Base-by-base conservation (phyloP, 176 grass and related monocot genomes). In the Triticum urartu region DNA sequence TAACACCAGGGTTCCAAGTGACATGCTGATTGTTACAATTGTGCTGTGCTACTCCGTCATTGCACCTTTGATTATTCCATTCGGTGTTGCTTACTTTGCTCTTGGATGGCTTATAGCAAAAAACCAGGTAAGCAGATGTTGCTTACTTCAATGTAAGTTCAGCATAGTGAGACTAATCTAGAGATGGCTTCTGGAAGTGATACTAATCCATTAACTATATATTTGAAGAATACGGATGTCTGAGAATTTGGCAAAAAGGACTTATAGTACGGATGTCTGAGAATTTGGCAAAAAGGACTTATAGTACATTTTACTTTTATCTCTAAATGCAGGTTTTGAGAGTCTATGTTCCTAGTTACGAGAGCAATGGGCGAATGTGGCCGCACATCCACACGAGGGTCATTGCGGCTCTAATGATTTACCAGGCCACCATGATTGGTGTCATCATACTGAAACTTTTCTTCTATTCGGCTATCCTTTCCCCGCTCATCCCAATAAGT, bases 311-410 rank as follows among this genome's bases (percentile, higher is more conserved):
- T 30, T 30, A 30, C 28, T 30, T 30, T 30, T 30, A 30, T 30
- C 28, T 30, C 28, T 30, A 8, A 20, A 72, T 63, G 42, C 80
- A 99, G 94, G 86, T 87, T 47, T 28, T 99, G 39, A 91, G 94
- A 90, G 92, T 97, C 66, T 96, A 93, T 32, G 82, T 94, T 50
- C 94, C 87, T 6, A 89, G 47, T 61, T 99, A 85, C 0, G 97
- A 99, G 90, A 94, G 97, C 89, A 89, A 94, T 0, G 97, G 97
- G 1, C 87, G 92, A 79, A 97, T 97, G 94, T 99, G 97, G 97
- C 94, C 97, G 28, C 97, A 99, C 92, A 93, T 99, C 77, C 93
- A 99, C 77, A 84, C 73, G 0, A 88, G 97, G 60, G 90, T 99
- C 63, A 21, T 97, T 13, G 80, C 85, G 11, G 67, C 92, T 78